Conservation (phyloP, 2,329 filamentous ascomycete species). For the Cryphonectria parasitica region DNA sequence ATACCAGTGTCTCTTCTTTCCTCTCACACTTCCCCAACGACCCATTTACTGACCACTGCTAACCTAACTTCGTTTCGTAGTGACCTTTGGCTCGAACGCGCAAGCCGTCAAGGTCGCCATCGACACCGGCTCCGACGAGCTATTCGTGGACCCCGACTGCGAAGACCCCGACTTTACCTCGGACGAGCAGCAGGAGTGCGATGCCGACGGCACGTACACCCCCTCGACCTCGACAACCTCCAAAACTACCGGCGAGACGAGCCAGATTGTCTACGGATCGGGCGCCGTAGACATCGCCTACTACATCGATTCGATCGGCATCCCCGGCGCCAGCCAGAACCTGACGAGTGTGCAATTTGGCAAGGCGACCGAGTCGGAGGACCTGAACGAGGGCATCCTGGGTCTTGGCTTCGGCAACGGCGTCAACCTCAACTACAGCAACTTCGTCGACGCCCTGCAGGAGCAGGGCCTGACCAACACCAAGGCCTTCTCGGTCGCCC, state of each 20-base stretch:
- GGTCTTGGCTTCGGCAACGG: conserved; percentile 68
- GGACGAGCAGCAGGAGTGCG: conserved; percentile 42
- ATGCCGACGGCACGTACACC: conserved; percentile 46
- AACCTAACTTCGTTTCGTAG: conserved; percentile 27
- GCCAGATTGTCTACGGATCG: conserved; percentile 49
- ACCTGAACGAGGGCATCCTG: conserved; percentile 60
- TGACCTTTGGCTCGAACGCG: conserved; percentile 53
- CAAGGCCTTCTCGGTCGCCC: conserved; percentile 40
- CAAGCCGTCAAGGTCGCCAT: conserved; percentile 54
- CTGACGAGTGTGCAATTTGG: conserved; percentile 61
- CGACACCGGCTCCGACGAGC: conserved; percentile 59
- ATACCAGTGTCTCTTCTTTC: too few species aligned
- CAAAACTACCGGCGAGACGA: conserved; percentile 34
- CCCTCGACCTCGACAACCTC: conserved; percentile 42
- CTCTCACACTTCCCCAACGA: too few species aligned
- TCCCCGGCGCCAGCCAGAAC: conserved; percentile 37
- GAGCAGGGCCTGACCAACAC: conserved; percentile 52
- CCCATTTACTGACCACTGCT: neutral
- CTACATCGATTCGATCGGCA: conserved; percentile 44
- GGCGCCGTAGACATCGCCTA: conserved; percentile 49
- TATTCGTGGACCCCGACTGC: conserved; percentile 63
- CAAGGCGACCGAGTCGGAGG: conserved; percentile 52
- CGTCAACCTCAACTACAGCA: conserved; percentile 47
- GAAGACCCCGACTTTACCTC: conserved; percentile 45
- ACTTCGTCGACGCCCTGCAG: conserved; percentile 50